Conservation (phyloP, 2,329 filamentous ascomycete genomes). For the Colletotrichum viniferum region DNA sequence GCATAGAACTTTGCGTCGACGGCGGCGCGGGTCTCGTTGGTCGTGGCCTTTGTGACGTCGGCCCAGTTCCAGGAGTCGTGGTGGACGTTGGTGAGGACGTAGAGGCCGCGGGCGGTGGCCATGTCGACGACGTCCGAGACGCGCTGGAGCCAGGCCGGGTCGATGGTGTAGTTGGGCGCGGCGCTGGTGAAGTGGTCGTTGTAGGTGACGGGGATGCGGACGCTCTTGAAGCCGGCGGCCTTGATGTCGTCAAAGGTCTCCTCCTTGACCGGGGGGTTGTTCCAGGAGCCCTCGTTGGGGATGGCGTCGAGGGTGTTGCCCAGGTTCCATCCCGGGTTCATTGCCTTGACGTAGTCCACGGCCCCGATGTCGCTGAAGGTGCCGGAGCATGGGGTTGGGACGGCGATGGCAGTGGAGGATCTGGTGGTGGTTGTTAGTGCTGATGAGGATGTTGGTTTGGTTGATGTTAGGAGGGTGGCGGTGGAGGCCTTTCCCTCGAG, state of each 20-base stretch:
- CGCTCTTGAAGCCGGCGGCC: constrained; percentile 58
- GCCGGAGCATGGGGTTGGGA: constrained; percentile 35
- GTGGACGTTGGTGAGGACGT: constrained; percentile 62
- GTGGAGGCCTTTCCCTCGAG: not conserved
- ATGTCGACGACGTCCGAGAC: constrained; percentile 63
- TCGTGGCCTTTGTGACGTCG: constrained; percentile 44
- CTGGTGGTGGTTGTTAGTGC: not conserved
- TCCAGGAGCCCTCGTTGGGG: constrained; percentile 60
- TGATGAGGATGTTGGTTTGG: not conserved
- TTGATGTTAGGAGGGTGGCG: constrained; percentile 1
- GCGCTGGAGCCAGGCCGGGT: constrained; percentile 58
- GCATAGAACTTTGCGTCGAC: constrained; percentile 62
- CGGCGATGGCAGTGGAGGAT: not conserved
- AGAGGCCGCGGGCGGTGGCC: constrained; percentile 54
- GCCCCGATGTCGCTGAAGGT: constrained; percentile 51
- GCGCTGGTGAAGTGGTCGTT: constrained; percentile 57
- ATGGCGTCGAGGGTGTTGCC: constrained; percentile 59
- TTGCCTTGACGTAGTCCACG: constrained; percentile 45
- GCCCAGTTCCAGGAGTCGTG: constrained; percentile 65
- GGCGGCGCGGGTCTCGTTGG: constrained; percentile 49
- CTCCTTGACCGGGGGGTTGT: constrained; percentile 55
- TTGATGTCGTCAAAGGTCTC: constrained; percentile 57
- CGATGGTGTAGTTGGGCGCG: constrained; percentile 58
- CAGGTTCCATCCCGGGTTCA: constrained; percentile 64
- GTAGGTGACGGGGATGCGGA: constrained; percentile 66